Evolutionary conservation across 164 flowering plant genomes (phyloP), one percentile per base, ranked within the genome.

Genomic region (Cinnamomum micranthum): DNA sequence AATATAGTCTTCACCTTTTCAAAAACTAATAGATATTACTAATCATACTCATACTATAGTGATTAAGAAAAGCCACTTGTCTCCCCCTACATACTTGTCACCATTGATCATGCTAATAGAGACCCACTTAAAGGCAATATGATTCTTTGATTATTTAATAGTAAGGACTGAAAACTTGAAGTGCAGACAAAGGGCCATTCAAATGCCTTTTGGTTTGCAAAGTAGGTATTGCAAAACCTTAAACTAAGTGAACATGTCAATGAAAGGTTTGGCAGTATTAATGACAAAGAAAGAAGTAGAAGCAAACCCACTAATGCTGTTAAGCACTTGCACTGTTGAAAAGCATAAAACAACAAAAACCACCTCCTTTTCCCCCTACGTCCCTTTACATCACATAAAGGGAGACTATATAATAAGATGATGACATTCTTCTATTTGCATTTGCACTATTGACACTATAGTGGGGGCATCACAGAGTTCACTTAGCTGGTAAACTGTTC

Each of bases 1-100:
- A 55, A 15, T 55, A 15, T 55, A 55, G 60, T 55, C 55, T 11
- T 33, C 50, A 22, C 33, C 47, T 75, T 64, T 63, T 71, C 74
- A 63, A 80, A 35, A 70, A 67, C 47, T 66, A 63, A 68, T 73
- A 77, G 77, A 75, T 5, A 74, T 70, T 67, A 55, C n/a, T 55
- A 35, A 68, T 59, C 69, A 70, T 67, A 76, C 59, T 74, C 76
- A 83, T 80, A 69, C 74, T 71, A 75, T n/a, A 15, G 66, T 25
- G 78, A 77, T 72, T 59, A 69, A 68, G 47, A 41, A 71, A 76
- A 64, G 25, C 75, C 71, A 69, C 77, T 47, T 79, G 79, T 69
- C 75, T 72, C 64, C 78, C 79, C 73, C 77, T 28, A 52, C 65
- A 68, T 70, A 77, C 79, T 77, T 77, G 75, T 69, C 24, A n/a